phyloP scores from a whole-genome alignment of 768 basidiomycete species.

The Suillus brevipes region DNA sequence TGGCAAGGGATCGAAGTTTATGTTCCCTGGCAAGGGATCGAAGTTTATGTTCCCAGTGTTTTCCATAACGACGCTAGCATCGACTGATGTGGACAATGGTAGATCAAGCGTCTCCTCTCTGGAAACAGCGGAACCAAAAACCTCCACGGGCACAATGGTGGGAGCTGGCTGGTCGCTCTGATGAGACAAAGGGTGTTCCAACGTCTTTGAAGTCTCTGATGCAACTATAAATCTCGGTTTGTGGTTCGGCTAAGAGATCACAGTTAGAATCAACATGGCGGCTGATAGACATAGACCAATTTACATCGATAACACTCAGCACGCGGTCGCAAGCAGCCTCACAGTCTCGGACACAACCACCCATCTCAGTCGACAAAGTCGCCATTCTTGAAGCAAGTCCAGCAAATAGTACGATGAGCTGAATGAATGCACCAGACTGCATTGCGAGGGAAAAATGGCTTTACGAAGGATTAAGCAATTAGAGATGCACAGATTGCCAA shows the following conservation, averaged over 20 bases:
- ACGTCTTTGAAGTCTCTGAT: not conserved
- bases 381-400: constrained; percentile 63
- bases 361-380: constrained; percentile 44
- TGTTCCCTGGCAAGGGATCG: not conserved
- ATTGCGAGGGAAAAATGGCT: constrained; percentile 66
- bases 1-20: not conserved
- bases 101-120: not conserved
- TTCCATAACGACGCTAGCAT: not conserved
- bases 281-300: constrained; percentile 10
- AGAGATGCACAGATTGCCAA: not conserved
- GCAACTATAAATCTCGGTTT: not conserved
- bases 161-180: not conserved
- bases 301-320: constrained; percentile 34
- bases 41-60: not conserved
- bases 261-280: constrained; percentile 9
- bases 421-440: constrained; percentile 74
- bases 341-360: constrained; percentile 36
- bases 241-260: constrained; percentile 18
- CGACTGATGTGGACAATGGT: not conserved
- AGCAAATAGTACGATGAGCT: constrained; percentile 59
- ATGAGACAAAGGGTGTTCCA: constrained; percentile 5
- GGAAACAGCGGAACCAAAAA: constrained; percentile 18
- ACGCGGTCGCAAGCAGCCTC: constrained; percentile 30
- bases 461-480: constrained; percentile 5
- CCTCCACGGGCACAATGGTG: constrained; percentile 10